Evolutionary conservation across 306 rosid genomes (phyloP), one percentile per base, ranked within the genome.

Genomic region (Vicia sativa): DNA sequence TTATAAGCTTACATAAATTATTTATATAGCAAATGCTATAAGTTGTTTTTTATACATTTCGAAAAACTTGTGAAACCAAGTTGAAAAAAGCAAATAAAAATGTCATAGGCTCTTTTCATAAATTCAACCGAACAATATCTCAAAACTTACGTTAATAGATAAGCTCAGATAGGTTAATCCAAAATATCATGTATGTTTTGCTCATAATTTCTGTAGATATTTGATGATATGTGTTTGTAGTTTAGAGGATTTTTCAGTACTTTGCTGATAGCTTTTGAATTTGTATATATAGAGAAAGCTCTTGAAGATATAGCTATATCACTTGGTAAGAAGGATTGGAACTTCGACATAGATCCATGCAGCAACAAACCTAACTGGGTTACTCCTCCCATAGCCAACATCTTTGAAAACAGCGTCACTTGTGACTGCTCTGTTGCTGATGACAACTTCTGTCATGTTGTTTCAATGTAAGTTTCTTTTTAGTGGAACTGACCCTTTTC

Each of bases 291-390:
- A 87, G 87, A 78, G 19, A 0, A 48, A 29, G 93, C 79, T 34
- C 50, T 87, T 67, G 19, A 64, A 28, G 86, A 50, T 1, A 73
- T 85, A 59, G 90, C 61, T 5, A 72, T 66, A 1, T 72, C 56
- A 11, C 56, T 87, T 9, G 85, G 93, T 59, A 83, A 62, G 68
- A 19, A 19, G 31, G n/a, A 69, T 44, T 85, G 93, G 88, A 35
- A 80, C 72, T 82, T 74, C 68, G 44, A 39, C 5, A 44, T 68
- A 1, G 81, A 87, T 81, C 95, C 90, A 16, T 87, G 95, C 59
- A 77, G 85, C 39, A 31, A 31, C 41, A n/a, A 57, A 57, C 3
- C 23, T 26, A 57, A 29, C 23, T 29, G 63, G 63, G 3, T 57
- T 57, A 57, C 21, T 1, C 60, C 60, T 54, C 37, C 60, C 60